Base-by-base conservation (phyloP, 2,329 filamentous ascomycete genomes). In the Mycocentrospora acerina region DNA sequence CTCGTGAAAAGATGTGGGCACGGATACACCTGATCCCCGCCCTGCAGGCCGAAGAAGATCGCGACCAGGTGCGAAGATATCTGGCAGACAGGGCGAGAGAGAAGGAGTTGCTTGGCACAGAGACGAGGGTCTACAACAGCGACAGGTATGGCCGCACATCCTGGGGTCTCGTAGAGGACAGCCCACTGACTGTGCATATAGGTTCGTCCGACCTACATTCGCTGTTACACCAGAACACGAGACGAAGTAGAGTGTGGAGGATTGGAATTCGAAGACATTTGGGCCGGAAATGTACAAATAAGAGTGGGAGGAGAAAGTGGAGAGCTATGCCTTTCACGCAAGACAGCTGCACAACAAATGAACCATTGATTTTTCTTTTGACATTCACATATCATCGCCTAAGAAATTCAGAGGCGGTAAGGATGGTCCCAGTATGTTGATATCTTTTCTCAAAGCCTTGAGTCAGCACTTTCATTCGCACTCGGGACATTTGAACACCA, bases 1-100 rank as follows among this genome's bases (percentile, higher is more conserved):
- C 84, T 49, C 88, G 93, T 59, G 93, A 98, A 67, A 98, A 97
- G 78, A 93, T 95, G 82, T 98, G 93, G 93, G 82, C 88, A 46
- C 86, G 93, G 66, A 95, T 98, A 72, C 83, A 97, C 73, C 79
- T 98, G 51, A 93, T 91, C 62, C 93, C 93, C 42, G 75, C 95
- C 49, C 82, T 98, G 50, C 91, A 97, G 69, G 93, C 93, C 40
- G 93, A 98, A 68, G 90, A 95, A 71, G 93, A 98, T 75, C 85
- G 93, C 46, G 93, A 98, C 72, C 85, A 91, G 68, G 90, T 95
- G 49, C 81, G 93, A 54, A 79, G 91, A 64, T 81, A 91, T 70
- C 80, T 85, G 53, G 93, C 93, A 42, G 88, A 95, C 70, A 83
- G 89, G 79, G 84, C 83, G 53, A 81, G 93, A 53, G 93, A 97